A percentile compares a stretch with the other conserved stretches of the same genome.
Evolutionary conservation across 805 yeast species (phyloP).

Genomic region (Pichia nakasei): DNA sequence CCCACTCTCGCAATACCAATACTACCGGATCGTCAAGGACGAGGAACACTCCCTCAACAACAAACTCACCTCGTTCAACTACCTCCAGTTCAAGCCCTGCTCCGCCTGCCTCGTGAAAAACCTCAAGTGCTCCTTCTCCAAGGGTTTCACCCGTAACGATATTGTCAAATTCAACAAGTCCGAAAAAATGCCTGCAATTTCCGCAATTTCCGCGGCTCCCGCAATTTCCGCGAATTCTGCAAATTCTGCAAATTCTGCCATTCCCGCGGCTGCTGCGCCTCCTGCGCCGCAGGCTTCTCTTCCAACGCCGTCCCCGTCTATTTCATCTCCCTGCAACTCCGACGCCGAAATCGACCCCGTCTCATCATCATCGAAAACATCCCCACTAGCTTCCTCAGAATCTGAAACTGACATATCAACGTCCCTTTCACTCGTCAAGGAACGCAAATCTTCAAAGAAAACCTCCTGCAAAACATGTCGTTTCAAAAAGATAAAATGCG

Average conservation of each 20-base stretch:
- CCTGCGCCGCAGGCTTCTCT: no score
- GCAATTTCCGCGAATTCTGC: neutral
- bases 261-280: no score
- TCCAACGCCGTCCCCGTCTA: constrained; percentile 8
- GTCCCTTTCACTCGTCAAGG: neutral
- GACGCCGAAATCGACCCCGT: neutral
- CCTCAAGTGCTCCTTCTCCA: constrained; percentile 45
- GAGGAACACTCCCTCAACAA: constrained; percentile 13
- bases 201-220: neutral
- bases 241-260: neutral
- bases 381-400: neutral
- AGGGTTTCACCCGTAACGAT: constrained; percentile 60
- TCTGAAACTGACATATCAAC: neutral
- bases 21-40: constrained; percentile 20
- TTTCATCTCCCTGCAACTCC: neutral
- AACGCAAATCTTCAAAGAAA: constrained; percentile 21
- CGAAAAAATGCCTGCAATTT: constrained; percentile 9
- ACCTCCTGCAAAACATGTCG: constrained; percentile 28
- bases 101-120: constrained; percentile 42
- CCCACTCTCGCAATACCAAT: constrained; percentile 18
- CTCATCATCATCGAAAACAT: neutral
- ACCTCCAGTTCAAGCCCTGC: constrained; percentile 44
- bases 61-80: constrained; percentile 20
- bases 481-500: constrained; percentile 28
- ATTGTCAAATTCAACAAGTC: constrained; percentile 32